phyloP scores from a whole-genome alignment of 2,329 filamentous ascomycete species.

The Rutstroemia sp. region DNA sequence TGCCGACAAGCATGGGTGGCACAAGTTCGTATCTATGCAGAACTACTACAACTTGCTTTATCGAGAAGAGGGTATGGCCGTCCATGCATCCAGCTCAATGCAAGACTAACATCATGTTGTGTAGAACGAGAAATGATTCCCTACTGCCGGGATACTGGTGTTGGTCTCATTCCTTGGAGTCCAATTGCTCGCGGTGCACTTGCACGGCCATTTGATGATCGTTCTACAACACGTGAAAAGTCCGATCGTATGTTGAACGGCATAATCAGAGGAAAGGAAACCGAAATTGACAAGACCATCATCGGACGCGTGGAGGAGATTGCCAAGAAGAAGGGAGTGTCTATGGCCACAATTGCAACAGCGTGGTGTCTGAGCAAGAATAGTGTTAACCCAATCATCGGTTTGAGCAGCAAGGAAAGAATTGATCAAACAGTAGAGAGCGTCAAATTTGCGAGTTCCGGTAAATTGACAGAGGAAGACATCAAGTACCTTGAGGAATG shows the following conservation, averaged over 20 bases:
- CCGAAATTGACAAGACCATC: constrained; percentile 25
- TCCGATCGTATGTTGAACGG: constrained; percentile 16
- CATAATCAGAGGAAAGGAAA: constrained; percentile 18
- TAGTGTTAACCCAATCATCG: constrained; percentile 45
- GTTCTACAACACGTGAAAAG: constrained; percentile 19
- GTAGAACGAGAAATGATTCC: constrained; percentile 34
- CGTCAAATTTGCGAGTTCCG: constrained; percentile 32
- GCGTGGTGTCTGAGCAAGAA: constrained; percentile 46
- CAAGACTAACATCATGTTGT: neutral
- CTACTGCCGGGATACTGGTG: constrained; percentile 29
- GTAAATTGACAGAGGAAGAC: constrained; percentile 45
- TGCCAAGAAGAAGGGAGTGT: constrained; percentile 47
- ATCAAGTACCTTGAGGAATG: constrained; percentile 46
- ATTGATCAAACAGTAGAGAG: constrained; percentile 47
- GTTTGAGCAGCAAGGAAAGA: constrained; percentile 42
- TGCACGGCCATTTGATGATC: constrained; percentile 23
- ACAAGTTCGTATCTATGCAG: constrained; percentile 55
- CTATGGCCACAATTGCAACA: constrained; percentile 51
- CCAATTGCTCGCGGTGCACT: constrained; percentile 32
- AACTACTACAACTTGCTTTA: constrained; percentile 52
- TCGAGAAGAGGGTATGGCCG: constrained; percentile 43
- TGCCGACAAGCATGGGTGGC: constrained; percentile 51
- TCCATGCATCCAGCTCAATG: constrained; percentile 17
- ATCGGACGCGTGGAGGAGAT: constrained; percentile 44
- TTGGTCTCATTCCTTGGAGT: constrained; percentile 34